Conservation (phyloP, 1,284 basidiomycete species). For the Naganishia cerealis region DNA sequence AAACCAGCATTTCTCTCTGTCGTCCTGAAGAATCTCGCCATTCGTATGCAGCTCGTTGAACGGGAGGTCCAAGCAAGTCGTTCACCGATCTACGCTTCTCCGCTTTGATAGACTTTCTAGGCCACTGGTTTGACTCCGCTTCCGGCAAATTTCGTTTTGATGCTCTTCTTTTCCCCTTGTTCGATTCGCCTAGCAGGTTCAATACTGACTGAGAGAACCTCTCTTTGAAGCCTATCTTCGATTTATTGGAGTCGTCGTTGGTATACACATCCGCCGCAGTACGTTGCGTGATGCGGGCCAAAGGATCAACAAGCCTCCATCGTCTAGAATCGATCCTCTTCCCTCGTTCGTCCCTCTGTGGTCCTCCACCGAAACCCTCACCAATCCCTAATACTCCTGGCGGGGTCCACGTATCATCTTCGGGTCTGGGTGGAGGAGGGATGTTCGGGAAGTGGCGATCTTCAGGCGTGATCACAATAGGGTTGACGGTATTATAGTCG, state of each 20-base stretch:
- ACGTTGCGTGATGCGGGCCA: neutral
- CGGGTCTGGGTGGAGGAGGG: neutral
- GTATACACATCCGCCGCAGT: conserved; percentile 10
- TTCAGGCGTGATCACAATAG: conserved; percentile 17
- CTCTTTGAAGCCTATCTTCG: conserved; percentile 22
- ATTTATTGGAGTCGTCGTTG: conserved; percentile 7
- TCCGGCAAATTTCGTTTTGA: neutral
- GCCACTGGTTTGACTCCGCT: neutral
- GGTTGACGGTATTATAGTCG: conserved; percentile 7
- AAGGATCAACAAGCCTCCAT: conserved; percentile 26
- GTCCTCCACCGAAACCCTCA: conserved; percentile 32
- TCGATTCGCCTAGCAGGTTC: conserved; percentile 25
- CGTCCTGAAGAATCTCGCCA: neutral
- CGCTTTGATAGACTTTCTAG: conserved; percentile 10
- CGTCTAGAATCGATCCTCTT: conserved; percentile 24
- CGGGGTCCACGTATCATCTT: neutral
- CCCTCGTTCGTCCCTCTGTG: conserved; percentile 29
- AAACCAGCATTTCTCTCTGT: neutral
- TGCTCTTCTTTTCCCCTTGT: conserved; percentile 3
- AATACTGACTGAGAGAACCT: conserved; percentile 29
- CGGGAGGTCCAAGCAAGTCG: conserved; percentile 16
- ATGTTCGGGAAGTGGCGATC: conserved; percentile 10
- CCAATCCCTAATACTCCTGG: conserved; percentile 25
- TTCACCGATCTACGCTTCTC: conserved; percentile 14
- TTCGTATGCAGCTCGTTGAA: conserved; percentile 1